phyloP scores from a whole-genome alignment of 2,329 filamentous ascomycete genomes.

The Colletotrichum echinochloae region DNA sequence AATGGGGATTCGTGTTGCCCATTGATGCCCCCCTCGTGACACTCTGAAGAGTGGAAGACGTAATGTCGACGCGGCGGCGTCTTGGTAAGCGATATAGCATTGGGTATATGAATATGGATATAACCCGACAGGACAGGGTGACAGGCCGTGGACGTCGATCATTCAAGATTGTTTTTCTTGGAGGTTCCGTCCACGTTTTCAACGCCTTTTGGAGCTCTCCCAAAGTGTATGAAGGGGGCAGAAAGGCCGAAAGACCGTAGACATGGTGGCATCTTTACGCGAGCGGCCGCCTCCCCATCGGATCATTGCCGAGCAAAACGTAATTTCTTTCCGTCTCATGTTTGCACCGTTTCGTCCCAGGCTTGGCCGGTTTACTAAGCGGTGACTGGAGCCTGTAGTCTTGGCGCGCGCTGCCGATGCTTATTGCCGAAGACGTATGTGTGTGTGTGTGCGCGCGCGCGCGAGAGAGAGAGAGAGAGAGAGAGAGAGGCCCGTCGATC shows the following conservation, averaged over 20 bases:
- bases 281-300: background rate
- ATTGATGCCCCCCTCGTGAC: background rate
- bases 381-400: background rate
- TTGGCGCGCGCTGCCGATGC: slow-evolving; percentile 19
- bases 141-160: background rate
- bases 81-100: background rate
- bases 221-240: background rate
- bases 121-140: background rate
- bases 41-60: background rate
- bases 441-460: too few relatives aligned
- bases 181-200: background rate
- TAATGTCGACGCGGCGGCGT: slow-evolving; percentile 11
- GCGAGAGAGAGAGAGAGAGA: background rate
- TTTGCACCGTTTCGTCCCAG: background rate
- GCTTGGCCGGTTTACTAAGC: slow-evolving; percentile 25
- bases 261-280: background rate
- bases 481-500: slow-evolving; percentile 4
- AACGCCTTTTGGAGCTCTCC: background rate
- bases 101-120: background rate
- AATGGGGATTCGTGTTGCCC: slow-evolving; percentile 1
- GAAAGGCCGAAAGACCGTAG: too few relatives aligned
- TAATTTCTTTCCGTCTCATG: slow-evolving; percentile 15
- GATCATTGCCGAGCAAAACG: slow-evolving; percentile 24
- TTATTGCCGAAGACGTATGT: slow-evolving; percentile 20
- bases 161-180: background rate